Conservation (phyloP, 441 rosid genomes). For the Codiaeum variegatum region DNA sequence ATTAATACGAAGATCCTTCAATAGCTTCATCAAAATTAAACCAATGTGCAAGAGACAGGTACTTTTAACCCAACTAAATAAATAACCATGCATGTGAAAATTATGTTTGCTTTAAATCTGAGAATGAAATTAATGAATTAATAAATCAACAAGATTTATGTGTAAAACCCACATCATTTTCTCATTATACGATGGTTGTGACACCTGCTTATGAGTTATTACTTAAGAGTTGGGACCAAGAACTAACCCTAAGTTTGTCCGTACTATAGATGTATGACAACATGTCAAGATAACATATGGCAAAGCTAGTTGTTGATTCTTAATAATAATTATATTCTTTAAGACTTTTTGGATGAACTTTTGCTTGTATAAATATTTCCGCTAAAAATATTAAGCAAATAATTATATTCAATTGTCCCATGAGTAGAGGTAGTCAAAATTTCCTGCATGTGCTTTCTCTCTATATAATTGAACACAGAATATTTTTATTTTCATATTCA, state of each 20-base stretch:
- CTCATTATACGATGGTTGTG: neutral
- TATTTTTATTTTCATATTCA: too few species aligned
- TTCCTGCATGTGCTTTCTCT: slow-evolving; percentile 21
- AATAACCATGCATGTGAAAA: neutral
- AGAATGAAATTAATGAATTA: neutral
- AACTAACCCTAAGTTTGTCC: neutral
- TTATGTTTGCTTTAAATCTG: neutral
- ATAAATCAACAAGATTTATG: neutral
- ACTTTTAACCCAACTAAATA: slow-evolving; percentile 1
- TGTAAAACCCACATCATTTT: neutral
- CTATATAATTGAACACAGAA: neutral
- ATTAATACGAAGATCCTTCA: neutral
- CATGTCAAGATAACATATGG: slow-evolving; percentile 9
- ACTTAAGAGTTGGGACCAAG: neutral
- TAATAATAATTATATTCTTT: neutral
- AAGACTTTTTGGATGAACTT: neutral
- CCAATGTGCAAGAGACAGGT: neutral
- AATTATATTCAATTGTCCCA: slow-evolving; percentile 18
- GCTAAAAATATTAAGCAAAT: neutral
- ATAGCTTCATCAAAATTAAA: neutral
- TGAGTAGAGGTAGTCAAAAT: slow-evolving; percentile 23
- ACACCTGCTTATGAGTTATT: neutral
- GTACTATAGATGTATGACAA: neutral
- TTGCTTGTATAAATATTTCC: neutral
- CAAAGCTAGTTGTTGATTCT: neutral